Conservation (phyloP, 2,329 filamentous ascomycete genomes). For the Pyrenophora graminea region DNA sequence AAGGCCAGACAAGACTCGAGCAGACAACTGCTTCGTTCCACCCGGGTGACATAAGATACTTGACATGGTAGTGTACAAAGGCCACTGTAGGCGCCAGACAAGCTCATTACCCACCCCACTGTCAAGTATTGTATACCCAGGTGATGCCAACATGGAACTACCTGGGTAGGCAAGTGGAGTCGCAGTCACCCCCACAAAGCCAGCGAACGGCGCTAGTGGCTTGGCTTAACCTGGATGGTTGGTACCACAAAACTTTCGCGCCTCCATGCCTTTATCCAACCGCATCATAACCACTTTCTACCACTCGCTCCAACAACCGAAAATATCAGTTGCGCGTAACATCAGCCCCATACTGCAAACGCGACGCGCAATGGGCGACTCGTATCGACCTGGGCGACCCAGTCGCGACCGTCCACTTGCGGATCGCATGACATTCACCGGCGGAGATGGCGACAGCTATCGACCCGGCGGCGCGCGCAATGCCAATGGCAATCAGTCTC, state of each 20-base stretch:
- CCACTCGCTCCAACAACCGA: constrained; percentile 10
- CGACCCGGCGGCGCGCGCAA: constrained; percentile 24
- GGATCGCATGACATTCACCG: constrained; percentile 39
- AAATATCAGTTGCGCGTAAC: background rate
- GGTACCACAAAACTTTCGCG: constrained; percentile 22
- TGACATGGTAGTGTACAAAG: too few species aligned
- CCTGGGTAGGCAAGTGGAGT: background rate
- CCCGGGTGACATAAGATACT: too few species aligned
- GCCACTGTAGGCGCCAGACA: too few species aligned
- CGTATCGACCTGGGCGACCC: constrained; percentile 35
- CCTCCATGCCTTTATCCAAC: constrained; percentile 6
- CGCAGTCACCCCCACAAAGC: constrained; percentile 7
- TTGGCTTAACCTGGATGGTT: too few species aligned
- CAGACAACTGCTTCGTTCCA: too few species aligned
- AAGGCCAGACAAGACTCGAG: too few species aligned
- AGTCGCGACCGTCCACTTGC: constrained; percentile 28
- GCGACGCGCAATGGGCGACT: constrained; percentile 27
- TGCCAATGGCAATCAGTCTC: constrained; percentile 22
- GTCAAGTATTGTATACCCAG: too few species aligned
- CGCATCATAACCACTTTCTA: constrained; percentile 6
- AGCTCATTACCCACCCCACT: too few species aligned
- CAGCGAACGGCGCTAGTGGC: constrained; percentile 6
- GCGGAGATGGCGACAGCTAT: constrained; percentile 34
- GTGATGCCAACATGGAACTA: too few species aligned
- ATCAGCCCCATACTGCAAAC: constrained; percentile 10